These are phyloP conservation scores for Chlamydomonas sphaeroides DNA, from an alignment of 139 green algal genomes.

Conservation along the genomic window DNA sequence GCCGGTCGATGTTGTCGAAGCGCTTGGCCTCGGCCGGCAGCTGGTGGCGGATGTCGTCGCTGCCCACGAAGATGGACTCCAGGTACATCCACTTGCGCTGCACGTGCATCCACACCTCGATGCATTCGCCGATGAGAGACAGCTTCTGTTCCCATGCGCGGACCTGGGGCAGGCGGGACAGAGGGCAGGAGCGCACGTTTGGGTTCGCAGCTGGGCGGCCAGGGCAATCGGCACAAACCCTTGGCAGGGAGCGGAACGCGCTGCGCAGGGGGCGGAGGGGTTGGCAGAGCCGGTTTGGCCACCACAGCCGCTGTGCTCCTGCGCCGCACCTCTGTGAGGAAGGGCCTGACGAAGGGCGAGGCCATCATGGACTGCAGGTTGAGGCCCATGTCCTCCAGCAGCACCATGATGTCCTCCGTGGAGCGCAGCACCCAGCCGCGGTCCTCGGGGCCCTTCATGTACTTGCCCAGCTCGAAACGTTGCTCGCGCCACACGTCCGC, in stretches of 20 bases:
- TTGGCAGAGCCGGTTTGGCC: too few species aligned
- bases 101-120: conserved; percentile 73
- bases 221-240: too few species aligned
- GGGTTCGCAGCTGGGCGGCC: too few species aligned
- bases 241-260: too few species aligned
- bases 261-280: too few species aligned
- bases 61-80: conserved; percentile 86
- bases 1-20: conserved; percentile 84
- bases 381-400: conserved; percentile 86
- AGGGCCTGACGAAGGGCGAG: conserved; percentile 80
- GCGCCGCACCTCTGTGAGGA: conserved; percentile 65
- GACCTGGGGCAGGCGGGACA: conserved; percentile 38
- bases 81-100: conserved; percentile 93
- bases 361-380: conserved; percentile 93
- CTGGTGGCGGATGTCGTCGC: conserved; percentile 87
- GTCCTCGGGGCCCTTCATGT: conserved; percentile 78
- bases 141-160: conserved; percentile 84
- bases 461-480: conserved; percentile 81
- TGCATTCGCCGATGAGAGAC: conserved; percentile 83
- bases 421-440: conserved; percentile 77
- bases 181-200: too few species aligned
- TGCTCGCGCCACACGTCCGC: conserved; percentile 83
- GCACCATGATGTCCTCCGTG: conserved; percentile 80
- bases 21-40: conserved; percentile 86
- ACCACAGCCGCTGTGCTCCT: too few species aligned